Evolutionary conservation across 1,284 basidiomycete genomes (phyloP), one percentile per base, ranked within the genome.

Genomic region (Boletus semigastroideus): DNA sequence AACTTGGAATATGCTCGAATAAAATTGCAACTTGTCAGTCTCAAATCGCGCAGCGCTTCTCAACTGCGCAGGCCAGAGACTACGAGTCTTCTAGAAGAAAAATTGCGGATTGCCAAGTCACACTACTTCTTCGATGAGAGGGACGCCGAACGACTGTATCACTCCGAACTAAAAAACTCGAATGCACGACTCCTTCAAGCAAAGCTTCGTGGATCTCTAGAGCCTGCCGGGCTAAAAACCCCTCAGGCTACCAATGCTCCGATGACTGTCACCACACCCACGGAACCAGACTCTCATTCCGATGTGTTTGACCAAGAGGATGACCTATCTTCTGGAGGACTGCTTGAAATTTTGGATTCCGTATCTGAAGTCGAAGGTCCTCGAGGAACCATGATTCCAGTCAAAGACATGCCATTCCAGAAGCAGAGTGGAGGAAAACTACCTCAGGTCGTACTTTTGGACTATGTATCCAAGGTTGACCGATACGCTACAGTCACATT

Each of bases 281-380:
- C 41, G 1, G 36, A 33, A 16, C 47, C 51, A 40, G 50, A 53
- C 7, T 25, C 17, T 2, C 52, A 52, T 22, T 42, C 56, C 16
- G 78, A 86, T 59, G 57, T 83, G 9, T 82, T 83, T 55, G 82
- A 82, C 27, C 64, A 63, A 40, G 71, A 73, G 14, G 68, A 66
- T 45, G 75, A 78, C 22, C 83, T 83, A 28, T 78, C 75, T 9
- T 74, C 75, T 22, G 83, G 77, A 8, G 90, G 88, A 9, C 66
- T 98, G 42, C 83, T 98, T 57, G 87, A 83, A 45, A 74, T 96
- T 55, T 77, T 98, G 36, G 90, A 97, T 42, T 81, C 81, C 50
- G 79, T 84, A 6, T 67, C 75, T 1, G 77, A 75, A 19, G 76
- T 80, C 53, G 74, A 76, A 2, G 79, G 76, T 20, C 67, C 74